A percentile compares a stretch with the other conserved stretches of the same genome.
These are phyloP conservation scores for Cercis canadensis DNA, from an alignment of 306 rosid species.

Conservation along the genomic window DNA sequence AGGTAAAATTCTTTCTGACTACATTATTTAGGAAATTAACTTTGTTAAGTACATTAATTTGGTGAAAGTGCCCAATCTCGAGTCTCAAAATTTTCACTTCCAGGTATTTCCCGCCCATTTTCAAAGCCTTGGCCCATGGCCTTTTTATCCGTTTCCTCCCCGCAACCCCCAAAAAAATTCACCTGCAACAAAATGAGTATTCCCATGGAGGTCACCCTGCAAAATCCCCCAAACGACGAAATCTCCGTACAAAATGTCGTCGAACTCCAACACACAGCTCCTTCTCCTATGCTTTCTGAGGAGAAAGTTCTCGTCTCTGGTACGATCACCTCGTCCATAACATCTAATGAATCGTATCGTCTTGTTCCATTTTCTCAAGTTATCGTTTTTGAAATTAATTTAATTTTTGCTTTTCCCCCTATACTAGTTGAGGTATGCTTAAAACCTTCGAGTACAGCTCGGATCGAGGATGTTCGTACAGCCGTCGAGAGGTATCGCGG, in stretches of 20 bases:
- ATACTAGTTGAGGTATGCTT: conserved; percentile 79
- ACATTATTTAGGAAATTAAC: too few species aligned
- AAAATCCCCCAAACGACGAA: conserved; percentile 45
- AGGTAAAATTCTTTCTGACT: too few species aligned
- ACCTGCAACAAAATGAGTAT: conserved; percentile 49
- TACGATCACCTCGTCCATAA: conserved; percentile 26
- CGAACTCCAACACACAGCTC: conserved; percentile 38
- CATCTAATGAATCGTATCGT: not conserved
- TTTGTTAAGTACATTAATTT: too few species aligned
- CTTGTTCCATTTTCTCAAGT: conserved; percentile 14
- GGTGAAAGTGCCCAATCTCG: too few species aligned
- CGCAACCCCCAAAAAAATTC: not conserved
- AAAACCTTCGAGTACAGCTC: conserved; percentile 85
- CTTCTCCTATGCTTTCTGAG: conserved; percentile 45
- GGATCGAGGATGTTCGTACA: conserved; percentile 63
- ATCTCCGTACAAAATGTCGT: conserved; percentile 48
- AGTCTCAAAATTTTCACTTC: too few species aligned
- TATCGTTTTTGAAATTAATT: conserved; percentile 1
- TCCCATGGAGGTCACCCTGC: conserved; percentile 73
- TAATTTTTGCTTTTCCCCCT: conserved; percentile 13
- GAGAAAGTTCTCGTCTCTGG: conserved; percentile 82
- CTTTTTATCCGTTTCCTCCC: conserved; percentile 9
- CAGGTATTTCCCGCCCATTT: conserved; percentile 70
- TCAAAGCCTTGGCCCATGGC: conserved; percentile 14
- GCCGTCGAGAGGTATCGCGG: conserved; percentile 70